A percentile compares a stretch with the other conserved stretches of the same genome.
Evolutionary conservation across 2,329 filamentous ascomycete species (phyloP).

Genomic region (Cladosporium austrohemisphaericum): DNA sequence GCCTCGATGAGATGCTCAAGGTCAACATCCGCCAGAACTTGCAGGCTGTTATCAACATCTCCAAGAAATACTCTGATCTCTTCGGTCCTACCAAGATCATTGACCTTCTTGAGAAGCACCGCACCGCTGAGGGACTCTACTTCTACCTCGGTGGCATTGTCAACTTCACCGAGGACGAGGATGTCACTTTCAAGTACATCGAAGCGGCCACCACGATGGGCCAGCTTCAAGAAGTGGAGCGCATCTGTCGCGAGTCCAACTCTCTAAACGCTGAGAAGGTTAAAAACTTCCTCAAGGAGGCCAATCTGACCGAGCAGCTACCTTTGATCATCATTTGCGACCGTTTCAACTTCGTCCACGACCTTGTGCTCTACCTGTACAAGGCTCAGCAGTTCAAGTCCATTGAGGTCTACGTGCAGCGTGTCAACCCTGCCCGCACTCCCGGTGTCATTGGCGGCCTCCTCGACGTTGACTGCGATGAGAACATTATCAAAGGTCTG

Average conservation of each 20-base stretch:
- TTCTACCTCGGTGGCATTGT: conserved; percentile 98
- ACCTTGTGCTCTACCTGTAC: conserved; percentile 93
- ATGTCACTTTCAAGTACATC: conserved; percentile 99
- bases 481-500: conserved; percentile 90
- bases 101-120: conserved; percentile 94
- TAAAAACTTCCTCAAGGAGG: conserved; percentile 99
- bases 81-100: conserved; percentile 84
- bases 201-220: conserved; percentile 92
- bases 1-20: conserved; percentile 93
- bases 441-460: conserved; percentile 90
- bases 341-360: conserved; percentile 98
- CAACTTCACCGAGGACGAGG: conserved; percentile 89
- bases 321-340: conserved; percentile 98
- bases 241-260: conserved; percentile 88
- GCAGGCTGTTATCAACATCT: conserved; percentile 88
- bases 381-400: conserved; percentile 99
- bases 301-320: conserved; percentile 83
- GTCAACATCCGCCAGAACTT: conserved; percentile 95
- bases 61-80: conserved; percentile 96
- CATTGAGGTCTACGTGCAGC: conserved; percentile 96
- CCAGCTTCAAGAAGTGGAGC: conserved; percentile 93
- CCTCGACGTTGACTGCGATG: conserved; percentile 94
- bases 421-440: conserved; percentile 86
- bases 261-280: conserved; percentile 90
- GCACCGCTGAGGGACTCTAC: conserved; percentile 93